A percentile compares a stretch with the other conserved stretches of the same genome.
These are phyloP conservation scores for Globisporangium recalcitrans DNA, from an alignment of 352 stramenopile genomes.

Conservation along the genomic window DNA sequence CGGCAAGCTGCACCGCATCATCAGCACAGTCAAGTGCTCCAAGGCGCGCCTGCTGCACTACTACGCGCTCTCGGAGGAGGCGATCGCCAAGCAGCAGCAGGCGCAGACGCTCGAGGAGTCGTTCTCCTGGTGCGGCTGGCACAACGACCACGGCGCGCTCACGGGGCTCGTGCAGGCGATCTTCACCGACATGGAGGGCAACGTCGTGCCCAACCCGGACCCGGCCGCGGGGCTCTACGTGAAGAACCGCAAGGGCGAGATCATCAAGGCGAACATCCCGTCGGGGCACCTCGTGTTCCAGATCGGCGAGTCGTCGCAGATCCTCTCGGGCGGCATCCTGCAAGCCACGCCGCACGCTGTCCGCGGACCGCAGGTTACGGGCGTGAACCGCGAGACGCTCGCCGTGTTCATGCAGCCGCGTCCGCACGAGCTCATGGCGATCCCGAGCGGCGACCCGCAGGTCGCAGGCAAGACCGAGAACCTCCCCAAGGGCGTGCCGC, in stretches of 20 bases:
- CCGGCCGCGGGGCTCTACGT: slow-evolving; percentile 90
- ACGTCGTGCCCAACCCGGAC: slow-evolving; percentile 70
- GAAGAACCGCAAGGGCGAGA: slow-evolving; percentile 83
- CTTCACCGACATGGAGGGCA: slow-evolving; percentile 76
- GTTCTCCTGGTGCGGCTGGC: slow-evolving; percentile 97
- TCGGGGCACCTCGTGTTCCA: slow-evolving; percentile 90
- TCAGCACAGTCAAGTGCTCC: slow-evolving; percentile 82
- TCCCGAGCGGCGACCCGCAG: slow-evolving; percentile 41
- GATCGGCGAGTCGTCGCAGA: slow-evolving; percentile 94
- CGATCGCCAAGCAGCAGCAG: slow-evolving; percentile 43
- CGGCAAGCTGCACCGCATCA: slow-evolving; percentile 85
- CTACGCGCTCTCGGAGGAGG: slow-evolving; percentile 80
- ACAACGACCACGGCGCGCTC: slow-evolving; percentile 95
- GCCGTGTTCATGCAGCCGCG: slow-evolving; percentile 97
- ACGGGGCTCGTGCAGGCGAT: slow-evolving; percentile 92
- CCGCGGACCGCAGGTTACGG: slow-evolving; percentile 62
- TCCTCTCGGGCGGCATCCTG: slow-evolving; percentile 91
- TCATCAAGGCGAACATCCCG: slow-evolving; percentile 88
- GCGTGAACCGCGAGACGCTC: slow-evolving; percentile 89
- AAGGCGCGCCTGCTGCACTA: slow-evolving; percentile 96
- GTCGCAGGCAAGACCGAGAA: slow-evolving; percentile 65
- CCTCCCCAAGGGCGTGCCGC: slow-evolving; percentile 72
- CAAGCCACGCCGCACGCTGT: slow-evolving; percentile 92
- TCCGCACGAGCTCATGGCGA: slow-evolving; percentile 74
- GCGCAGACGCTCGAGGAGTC: slow-evolving; percentile 51